Percentiles rank a stretch among this genome's conserved stretches.
Conservation (phyloP, 225 moss, liverwort and hornwort genomes). For the Ulota crispa region DNA sequence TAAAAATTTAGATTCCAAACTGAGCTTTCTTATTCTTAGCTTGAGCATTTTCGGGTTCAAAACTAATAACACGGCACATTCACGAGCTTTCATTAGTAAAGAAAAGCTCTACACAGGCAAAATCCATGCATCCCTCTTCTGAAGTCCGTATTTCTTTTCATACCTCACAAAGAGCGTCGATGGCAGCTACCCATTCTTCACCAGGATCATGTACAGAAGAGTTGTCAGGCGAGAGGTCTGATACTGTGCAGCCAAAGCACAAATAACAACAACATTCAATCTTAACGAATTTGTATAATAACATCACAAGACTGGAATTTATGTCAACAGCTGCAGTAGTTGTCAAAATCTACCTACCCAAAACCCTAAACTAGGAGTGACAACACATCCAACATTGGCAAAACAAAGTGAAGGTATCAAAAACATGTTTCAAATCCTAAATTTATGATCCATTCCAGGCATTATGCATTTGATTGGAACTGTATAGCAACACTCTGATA, state of each 20-base stretch:
- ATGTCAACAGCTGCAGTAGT: neutral
- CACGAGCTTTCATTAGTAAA: neutral
- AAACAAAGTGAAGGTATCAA: neutral
- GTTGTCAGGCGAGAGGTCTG: conserved; percentile 68
- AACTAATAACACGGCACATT: neutral
- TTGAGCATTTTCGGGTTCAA: neutral
- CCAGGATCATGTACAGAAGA: conserved; percentile 51
- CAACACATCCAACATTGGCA: conserved; percentile 8
- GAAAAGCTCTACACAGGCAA: neutral
- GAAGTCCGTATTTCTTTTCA: conserved; percentile 11
- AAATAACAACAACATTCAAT: conserved; percentile 17
- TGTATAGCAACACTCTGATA: neutral
- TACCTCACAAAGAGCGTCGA: conserved; percentile 87
- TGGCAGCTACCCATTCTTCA: conserved; percentile 86
- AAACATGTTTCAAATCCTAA: neutral
- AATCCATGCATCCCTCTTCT: conserved; percentile 11
- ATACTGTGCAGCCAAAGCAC: conserved; percentile 50
- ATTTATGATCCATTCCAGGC: neutral
- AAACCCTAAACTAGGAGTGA: neutral
- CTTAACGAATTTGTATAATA: neutral
- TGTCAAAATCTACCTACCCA: neutral
- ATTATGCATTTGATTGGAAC: conserved; percentile 7
- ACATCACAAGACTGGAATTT: neutral
- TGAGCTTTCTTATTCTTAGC: neutral
- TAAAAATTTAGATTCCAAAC: neutral